A percentile compares a stretch with the other conserved stretches of the same genome.
These are phyloP conservation scores for Penicillium sp. DNA, from an alignment of 2,329 filamentous ascomycete genomes.

Conservation along the genomic window DNA sequence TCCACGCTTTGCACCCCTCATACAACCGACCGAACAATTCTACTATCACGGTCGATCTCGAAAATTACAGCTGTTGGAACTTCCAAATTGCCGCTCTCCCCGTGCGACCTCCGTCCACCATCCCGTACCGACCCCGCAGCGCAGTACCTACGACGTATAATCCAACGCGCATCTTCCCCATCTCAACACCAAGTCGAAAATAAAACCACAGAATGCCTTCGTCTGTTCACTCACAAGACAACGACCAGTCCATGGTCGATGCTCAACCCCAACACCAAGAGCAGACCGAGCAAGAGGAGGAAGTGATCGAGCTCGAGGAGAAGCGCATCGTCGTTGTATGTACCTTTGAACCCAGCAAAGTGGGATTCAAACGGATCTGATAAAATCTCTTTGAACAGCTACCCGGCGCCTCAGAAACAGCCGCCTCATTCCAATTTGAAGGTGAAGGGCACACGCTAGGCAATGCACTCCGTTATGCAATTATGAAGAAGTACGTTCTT, in stretches of 20 bases:
- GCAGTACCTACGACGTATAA: neutral
- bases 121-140: neutral
- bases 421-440: constrained; percentile 92
- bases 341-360: neutral
- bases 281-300: constrained; percentile 52
- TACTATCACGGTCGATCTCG: neutral
- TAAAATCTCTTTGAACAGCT: constrained; percentile 61
- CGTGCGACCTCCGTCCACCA: neutral
- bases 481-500: constrained; percentile 90
- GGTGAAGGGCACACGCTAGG: constrained; percentile 95
- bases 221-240: constrained; percentile 45
- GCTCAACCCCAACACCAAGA: constrained; percentile 41
- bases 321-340: constrained; percentile 68
- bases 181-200: neutral
- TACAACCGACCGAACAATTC: neutral
- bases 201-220: constrained; percentile 38
- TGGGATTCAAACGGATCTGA: neutral
- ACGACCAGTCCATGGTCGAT: constrained; percentile 50
- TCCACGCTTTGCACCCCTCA: neutral
- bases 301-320: constrained; percentile 39
- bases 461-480: constrained; percentile 90
- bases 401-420: constrained; percentile 80
- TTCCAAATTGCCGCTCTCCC: neutral
- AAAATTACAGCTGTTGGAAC: neutral
- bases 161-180: neutral